A percentile compares a stretch with the other conserved stretches of the same genome.
These are phyloP conservation scores for Neurospora tetrasperma DNA, from an alignment of 495 filamentous ascomycete species.

Conservation along the genomic window DNA sequence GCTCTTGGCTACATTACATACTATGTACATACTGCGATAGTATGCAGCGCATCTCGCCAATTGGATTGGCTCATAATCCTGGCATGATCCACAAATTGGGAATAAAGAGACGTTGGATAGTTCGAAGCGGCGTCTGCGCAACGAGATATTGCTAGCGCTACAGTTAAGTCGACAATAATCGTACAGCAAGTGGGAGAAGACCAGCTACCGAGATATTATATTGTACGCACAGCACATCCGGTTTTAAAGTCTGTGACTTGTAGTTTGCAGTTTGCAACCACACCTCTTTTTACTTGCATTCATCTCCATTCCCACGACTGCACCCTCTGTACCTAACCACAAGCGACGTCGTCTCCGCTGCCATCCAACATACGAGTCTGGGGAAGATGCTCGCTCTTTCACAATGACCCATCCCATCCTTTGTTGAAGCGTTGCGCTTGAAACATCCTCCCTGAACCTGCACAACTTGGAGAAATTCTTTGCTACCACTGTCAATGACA, in stretches of 20 bases:
- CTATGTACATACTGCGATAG: too few relatives aligned
- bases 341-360: not conserved
- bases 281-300: not conserved
- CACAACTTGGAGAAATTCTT: not conserved
- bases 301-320: not conserved
- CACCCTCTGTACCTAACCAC: not conserved
- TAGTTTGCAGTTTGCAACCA: not conserved
- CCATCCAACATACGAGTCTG: not conserved
- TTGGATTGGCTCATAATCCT: too few relatives aligned
- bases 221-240: not conserved
- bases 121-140: not conserved
- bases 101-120: not conserved
- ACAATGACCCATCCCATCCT: too few relatives aligned
- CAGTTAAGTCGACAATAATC: not conserved
- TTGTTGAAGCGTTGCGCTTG: too few relatives aligned
- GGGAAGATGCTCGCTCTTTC: not conserved
- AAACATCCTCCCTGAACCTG: not conserved
- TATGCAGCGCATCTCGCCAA: too few relatives aligned
- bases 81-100: too few relatives aligned
- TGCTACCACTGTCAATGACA: not conserved
- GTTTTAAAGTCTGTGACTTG: not conserved
- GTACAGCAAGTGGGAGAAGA: not conserved
- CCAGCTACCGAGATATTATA: not conserved
- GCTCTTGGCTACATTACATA: too few relatives aligned
- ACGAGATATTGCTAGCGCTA: not conserved